A percentile compares a stretch with the other conserved stretches of the same genome.
Evolutionary conservation across 2,329 filamentous ascomycete genomes (phyloP).

Genomic region (Trichoderma koningii): DNA sequence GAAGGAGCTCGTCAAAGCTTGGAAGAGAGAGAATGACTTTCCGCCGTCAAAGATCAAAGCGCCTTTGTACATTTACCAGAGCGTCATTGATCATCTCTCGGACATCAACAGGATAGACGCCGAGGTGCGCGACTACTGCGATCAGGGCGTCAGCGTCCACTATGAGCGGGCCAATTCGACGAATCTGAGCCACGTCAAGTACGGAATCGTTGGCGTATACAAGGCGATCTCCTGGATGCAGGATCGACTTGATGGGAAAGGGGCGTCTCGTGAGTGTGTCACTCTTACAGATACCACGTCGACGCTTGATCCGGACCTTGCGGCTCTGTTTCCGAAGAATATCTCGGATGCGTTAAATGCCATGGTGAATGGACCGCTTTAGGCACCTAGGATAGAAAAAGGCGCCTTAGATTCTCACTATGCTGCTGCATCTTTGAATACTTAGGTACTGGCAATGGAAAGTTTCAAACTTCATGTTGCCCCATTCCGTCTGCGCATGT

Average conservation of each 20-base stretch:
- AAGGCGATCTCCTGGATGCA: conserved; percentile 29
- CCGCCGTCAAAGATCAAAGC: conserved; percentile 47
- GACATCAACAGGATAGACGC: conserved; percentile 47
- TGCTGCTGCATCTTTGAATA: too few relatives aligned
- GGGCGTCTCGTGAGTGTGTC: neutral
- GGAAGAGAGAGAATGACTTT: conserved; percentile 34
- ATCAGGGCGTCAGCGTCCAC: conserved; percentile 43
- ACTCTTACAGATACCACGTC: neutral
- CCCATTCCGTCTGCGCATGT: too few relatives aligned
- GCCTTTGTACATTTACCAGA: conserved; percentile 55
- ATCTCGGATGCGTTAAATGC: neutral
- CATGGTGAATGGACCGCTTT: neutral
- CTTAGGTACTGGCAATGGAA: too few relatives aligned
- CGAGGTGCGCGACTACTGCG: conserved; percentile 47
- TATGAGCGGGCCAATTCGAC: conserved; percentile 50
- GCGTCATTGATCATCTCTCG: conserved; percentile 48
- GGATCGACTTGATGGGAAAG: conserved; percentile 22
- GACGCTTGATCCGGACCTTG: neutral
- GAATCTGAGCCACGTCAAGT: conserved; percentile 37
- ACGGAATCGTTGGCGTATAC: conserved; percentile 27
- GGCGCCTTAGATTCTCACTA: too few relatives aligned
- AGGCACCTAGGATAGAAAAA: too few relatives aligned
- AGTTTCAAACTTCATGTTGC: too few relatives aligned
- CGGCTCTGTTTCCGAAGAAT: neutral
- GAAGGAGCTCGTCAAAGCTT: conserved; percentile 32